Conservation (phyloP, 2,329 filamentous ascomycete genomes). For the Alternaria sp. region DNA sequence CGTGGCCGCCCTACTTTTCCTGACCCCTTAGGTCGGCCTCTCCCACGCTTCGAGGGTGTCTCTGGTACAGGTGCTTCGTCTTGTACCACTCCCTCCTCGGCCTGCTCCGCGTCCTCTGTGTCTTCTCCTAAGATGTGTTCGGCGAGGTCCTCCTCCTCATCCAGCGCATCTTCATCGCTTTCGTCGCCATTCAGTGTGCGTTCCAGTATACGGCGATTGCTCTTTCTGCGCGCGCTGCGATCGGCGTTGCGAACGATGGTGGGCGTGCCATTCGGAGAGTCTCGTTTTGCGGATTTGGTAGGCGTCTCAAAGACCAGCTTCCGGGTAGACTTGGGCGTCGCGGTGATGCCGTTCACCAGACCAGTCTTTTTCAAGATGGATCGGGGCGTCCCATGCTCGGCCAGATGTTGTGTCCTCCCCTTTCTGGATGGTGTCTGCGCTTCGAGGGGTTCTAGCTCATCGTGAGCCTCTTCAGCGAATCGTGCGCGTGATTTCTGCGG, state of each 20-base stretch:
- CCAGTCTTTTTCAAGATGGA: conserved; percentile 44
- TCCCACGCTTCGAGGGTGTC: conserved; percentile 61
- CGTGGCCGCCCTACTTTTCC: conserved; percentile 59
- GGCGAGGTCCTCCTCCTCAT: conserved; percentile 71
- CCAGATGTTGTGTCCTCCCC: conserved; percentile 25
- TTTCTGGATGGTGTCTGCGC: conserved; percentile 41
- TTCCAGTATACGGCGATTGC: conserved; percentile 76
- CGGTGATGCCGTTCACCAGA: conserved; percentile 24
- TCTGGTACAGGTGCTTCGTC: conserved; percentile 52
- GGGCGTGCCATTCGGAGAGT: conserved; percentile 59
- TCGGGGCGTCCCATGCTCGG: conserved; percentile 38
- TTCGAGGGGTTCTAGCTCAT: conserved; percentile 28
- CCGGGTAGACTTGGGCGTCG: conserved; percentile 53
- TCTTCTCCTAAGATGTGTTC: conserved; percentile 70
- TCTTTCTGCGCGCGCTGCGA: conserved; percentile 86
- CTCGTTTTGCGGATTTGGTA: conserved; percentile 43
- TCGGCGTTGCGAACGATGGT: conserved; percentile 74
- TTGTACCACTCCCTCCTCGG: conserved; percentile 29
- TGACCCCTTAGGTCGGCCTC: conserved; percentile 47
- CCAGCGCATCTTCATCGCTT: conserved; percentile 71
- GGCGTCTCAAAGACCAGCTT: conserved; percentile 57
- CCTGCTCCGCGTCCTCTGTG: conserved; percentile 43
- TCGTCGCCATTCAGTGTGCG: conserved; percentile 68
- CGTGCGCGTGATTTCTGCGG: conserved; percentile 37
- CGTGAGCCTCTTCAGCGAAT: conserved; percentile 15